Evolutionary conservation across 768 basidiomycete species (phyloP).

Genomic region (Mycena rebaudengoi): DNA sequence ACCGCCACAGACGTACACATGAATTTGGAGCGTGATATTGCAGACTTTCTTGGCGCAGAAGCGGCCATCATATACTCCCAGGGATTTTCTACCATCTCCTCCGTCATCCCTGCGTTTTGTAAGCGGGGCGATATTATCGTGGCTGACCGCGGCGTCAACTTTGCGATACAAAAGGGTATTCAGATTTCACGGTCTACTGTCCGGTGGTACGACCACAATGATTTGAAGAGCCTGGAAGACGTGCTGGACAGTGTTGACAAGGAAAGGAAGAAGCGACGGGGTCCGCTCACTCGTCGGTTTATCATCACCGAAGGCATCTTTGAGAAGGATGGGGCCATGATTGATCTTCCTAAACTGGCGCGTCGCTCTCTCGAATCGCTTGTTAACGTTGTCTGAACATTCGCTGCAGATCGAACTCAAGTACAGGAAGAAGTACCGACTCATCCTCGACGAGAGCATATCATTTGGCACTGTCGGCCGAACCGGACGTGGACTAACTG

Average conservation of each 20-base stretch:
- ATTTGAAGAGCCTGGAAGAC: constrained; percentile 89
- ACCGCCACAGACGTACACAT: constrained; percentile 85
- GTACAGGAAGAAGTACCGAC: constrained; percentile 92
- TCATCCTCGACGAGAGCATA: constrained; percentile 92
- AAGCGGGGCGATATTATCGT: constrained; percentile 98
- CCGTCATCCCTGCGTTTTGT: constrained; percentile 96
- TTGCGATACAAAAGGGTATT: constrained; percentile 95
- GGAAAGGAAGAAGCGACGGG: constrained; percentile 85
- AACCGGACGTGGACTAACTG: constrained; percentile 94
- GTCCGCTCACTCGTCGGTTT: constrained; percentile 87
- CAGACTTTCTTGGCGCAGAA: constrained; percentile 91
- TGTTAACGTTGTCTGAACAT: neutral
- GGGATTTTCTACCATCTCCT: constrained; percentile 89
- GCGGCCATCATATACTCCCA: constrained; percentile 93
- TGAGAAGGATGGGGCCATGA: constrained; percentile 92
- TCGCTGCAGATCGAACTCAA: constrained; percentile 88
- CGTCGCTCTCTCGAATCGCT: constrained; percentile 39
- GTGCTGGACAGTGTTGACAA: constrained; percentile 86
- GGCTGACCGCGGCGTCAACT: constrained; percentile 96
- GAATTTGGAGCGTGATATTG: constrained; percentile 87
- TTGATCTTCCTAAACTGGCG: constrained; percentile 91
- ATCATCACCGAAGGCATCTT: constrained; percentile 98
- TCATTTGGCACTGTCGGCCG: constrained; percentile 94
- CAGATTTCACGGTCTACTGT: constrained; percentile 92
- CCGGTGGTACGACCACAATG: constrained; percentile 97